A percentile compares a stretch with the other conserved stretches of the same genome.
Conservation (phyloP, 192 early-diverging fungal species). For the Glomus cerebriforme region DNA sequence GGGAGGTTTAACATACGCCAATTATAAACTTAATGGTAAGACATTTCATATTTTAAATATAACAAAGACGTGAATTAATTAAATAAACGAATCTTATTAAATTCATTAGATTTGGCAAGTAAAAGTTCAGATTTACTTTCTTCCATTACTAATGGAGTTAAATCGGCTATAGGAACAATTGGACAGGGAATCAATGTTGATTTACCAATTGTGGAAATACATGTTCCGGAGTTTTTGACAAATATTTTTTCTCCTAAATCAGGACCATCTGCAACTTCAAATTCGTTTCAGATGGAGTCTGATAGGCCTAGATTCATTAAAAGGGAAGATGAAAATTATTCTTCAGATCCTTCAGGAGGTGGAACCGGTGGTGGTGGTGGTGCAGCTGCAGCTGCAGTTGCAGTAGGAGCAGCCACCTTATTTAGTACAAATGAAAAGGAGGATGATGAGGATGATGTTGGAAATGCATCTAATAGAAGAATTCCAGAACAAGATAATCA, state of each 20-base stretch:
- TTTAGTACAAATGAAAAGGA: constrained; percentile 27
- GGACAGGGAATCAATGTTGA: constrained; percentile 39
- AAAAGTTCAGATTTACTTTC: constrained; percentile 34
- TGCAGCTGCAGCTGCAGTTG: constrained; percentile 46
- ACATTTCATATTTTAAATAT: neutral
- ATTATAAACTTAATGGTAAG: constrained; percentile 63
- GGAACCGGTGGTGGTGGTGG: constrained; percentile 42
- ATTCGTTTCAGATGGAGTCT: constrained; percentile 18
- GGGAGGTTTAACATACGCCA: constrained; percentile 60
- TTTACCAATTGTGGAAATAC: constrained; percentile 46
- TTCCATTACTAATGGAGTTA: constrained; percentile 41
- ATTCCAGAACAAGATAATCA: constrained; percentile 71
- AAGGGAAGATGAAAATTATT: constrained; percentile 36
- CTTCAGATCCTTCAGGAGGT: constrained; percentile 19
- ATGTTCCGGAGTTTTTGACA: constrained; percentile 41
- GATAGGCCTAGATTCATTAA: constrained; percentile 40
- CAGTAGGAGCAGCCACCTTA: constrained; percentile 43
- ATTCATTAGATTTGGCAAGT: constrained; percentile 17
- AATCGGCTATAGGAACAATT: constrained; percentile 39
- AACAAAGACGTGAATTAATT: neutral
- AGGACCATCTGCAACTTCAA: constrained; percentile 21
- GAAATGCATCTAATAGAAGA: constrained; percentile 49
- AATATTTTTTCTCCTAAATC: constrained; percentile 24
- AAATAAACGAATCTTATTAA: neutral
- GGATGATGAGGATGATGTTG: constrained; percentile 44